Percentiles rank a stretch among this genome's conserved stretches.
These are phyloP conservation scores for Cystofilobasidium capitatum DNA, from an alignment of 768 basidiomycete genomes.

Conservation along the genomic window DNA sequence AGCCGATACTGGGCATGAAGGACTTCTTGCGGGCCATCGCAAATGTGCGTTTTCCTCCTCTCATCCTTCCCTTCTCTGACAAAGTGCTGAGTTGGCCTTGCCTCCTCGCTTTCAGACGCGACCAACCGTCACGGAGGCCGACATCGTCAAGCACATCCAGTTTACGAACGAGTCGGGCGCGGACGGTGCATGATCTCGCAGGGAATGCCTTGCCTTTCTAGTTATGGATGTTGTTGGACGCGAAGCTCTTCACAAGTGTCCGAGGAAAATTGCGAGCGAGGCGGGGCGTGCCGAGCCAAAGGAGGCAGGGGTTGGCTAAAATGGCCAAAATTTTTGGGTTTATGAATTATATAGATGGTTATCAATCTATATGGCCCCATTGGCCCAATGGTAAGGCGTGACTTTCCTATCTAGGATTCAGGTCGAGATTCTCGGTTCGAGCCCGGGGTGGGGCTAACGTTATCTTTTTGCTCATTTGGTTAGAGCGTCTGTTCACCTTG, in stretches of 20 bases:
- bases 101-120: slow-evolving; percentile 47
- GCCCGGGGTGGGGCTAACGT: background rate
- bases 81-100: background rate
- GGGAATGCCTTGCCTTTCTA: too few relatives aligned
- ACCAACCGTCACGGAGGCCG: slow-evolving; percentile 78
- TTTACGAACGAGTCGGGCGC: slow-evolving; percentile 43
- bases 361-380: too few relatives aligned
- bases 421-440: background rate
- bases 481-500: too few relatives aligned
- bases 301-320: too few relatives aligned
- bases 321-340: too few relatives aligned
- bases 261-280: too few relatives aligned
- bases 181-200: slow-evolving; percentile 5
- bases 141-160: slow-evolving; percentile 55
- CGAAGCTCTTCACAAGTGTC: too few relatives aligned
- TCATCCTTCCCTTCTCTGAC: too few relatives aligned
- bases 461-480: background rate
- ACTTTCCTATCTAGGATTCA: slow-evolving; percentile 3
- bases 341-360: too few relatives aligned
- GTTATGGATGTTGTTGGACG: too few relatives aligned
- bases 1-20: slow-evolving; percentile 62
- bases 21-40: slow-evolving; percentile 25
- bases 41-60: slow-evolving; percentile 21
- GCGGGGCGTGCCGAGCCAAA: too few relatives aligned
- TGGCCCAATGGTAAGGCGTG: slow-evolving; percentile 3